A percentile compares a stretch with the other conserved stretches of the same genome.
phyloP scores from a whole-genome alignment of 257 asterid genomes.

The Linaria vulgaris region DNA sequence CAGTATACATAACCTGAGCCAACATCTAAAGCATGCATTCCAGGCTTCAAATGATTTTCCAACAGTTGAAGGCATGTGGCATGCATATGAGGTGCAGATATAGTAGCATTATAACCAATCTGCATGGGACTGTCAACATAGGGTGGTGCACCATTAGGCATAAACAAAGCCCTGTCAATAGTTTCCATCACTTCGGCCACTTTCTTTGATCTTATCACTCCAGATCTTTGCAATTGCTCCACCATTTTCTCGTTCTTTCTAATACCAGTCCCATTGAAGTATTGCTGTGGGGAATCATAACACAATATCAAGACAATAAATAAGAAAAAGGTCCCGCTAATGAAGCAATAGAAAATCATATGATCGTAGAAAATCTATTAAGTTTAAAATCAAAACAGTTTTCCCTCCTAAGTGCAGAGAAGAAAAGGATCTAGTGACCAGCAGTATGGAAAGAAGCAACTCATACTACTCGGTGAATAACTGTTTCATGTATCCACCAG shows the following conservation, averaged over 20 bases:
- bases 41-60: conserved; percentile 84
- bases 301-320: conserved; percentile 34
- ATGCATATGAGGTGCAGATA: conserved; percentile 99
- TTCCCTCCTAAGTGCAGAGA: too few species aligned
- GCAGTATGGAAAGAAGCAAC: neutral
- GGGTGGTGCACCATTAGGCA: conserved; percentile 75
- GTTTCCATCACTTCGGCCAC: conserved; percentile 81
- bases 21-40: conserved; percentile 85
- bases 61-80: conserved; percentile 86
- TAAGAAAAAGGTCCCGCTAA: neutral
- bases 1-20: conserved; percentile 67
- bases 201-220: conserved; percentile 54
- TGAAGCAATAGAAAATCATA: too few species aligned
- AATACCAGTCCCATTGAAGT: conserved; percentile 39
- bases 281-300: conserved; percentile 41
- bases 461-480: neutral
- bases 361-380: too few species aligned
- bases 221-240: conserved; percentile 49
- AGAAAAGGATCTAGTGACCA: neutral
- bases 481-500: neutral
- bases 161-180: conserved; percentile 83
- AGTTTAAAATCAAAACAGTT: too few species aligned
- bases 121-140: conserved; percentile 78
- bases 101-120: conserved; percentile 88
- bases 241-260: conserved; percentile 60